Conservation (phyloP, 805 yeast species). For the Pichia deserticola region DNA sequence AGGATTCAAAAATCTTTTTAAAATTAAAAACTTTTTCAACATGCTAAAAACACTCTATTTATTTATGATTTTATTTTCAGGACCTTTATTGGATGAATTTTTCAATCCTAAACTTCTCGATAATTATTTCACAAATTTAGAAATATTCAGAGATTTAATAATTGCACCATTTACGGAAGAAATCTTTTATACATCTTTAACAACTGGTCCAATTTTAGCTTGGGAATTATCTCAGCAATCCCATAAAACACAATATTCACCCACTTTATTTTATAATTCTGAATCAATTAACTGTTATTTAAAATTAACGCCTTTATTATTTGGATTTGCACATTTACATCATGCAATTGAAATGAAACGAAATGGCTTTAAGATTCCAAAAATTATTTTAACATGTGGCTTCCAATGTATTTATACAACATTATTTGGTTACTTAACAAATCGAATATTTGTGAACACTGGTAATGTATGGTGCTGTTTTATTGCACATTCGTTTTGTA, state of each 20-base stretch:
- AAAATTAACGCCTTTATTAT: conserved; percentile 49
- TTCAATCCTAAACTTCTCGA: background rate
- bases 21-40: background rate
- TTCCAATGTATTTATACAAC: conserved; percentile 62
- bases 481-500: conserved; percentile 59
- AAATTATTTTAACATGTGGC: conserved; percentile 31
- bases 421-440: conserved; percentile 63
- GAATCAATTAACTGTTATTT: background rate
- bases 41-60: conserved; percentile 9
- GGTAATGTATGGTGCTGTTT: conserved; percentile 50
- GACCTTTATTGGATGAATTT: conserved; percentile 28
- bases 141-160: conserved; percentile 42
- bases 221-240: background rate
- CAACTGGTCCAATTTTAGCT: conserved; percentile 11
- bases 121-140: background rate
- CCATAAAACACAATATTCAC: conserved; percentile 10
- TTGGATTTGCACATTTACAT: conserved; percentile 75
- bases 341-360: conserved; percentile 48
- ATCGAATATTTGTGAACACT: conserved; percentile 45
- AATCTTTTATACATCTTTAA: conserved; percentile 49
- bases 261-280: conserved; percentile 1
- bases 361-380: conserved; percentile 18
- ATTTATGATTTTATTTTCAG: conserved; percentile 28
- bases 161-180: conserved; percentile 81
- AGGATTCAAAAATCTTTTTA: conserved; percentile 14